Conservation (phyloP, 2,329 filamentous ascomycete species). For the Chaetomium sp. region DNA sequence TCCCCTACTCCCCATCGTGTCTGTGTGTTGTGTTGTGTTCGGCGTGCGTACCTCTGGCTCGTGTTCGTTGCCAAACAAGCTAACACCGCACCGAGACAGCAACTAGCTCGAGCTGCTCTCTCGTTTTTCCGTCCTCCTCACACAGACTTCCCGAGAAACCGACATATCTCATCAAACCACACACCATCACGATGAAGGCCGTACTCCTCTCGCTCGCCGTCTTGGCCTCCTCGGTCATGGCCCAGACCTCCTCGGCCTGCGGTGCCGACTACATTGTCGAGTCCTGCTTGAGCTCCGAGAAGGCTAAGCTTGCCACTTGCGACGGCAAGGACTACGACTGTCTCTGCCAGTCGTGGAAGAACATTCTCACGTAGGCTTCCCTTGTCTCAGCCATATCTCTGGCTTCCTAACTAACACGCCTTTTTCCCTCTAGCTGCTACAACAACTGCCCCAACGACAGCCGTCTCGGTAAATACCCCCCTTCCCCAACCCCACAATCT, state of each 20-base stretch:
- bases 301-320: slow-evolving; percentile 35
- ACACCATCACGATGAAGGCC: slow-evolving; percentile 35
- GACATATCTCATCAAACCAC: background rate
- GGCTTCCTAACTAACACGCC: background rate
- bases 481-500: too few species aligned
- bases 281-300: slow-evolving; percentile 37
- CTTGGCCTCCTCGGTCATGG: slow-evolving; percentile 31
- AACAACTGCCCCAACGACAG: slow-evolving; percentile 50
- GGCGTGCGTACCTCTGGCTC: too few species aligned
- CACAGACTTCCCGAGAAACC: background rate
- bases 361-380: slow-evolving; percentile 39
- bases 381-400: background rate
- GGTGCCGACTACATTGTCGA: slow-evolving; percentile 43
- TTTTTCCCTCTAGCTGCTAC: slow-evolving; percentile 38
- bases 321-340: slow-evolving; percentile 38
- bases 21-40: too few species aligned
- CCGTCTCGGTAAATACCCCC: slow-evolving; percentile 23
- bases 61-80: too few species aligned
- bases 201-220: slow-evolving; percentile 36
- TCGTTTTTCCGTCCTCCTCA: too few species aligned
- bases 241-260: slow-evolving; percentile 32
- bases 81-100: background rate
- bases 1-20: too few species aligned
- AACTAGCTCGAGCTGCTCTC: too few species aligned
- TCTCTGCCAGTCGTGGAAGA: slow-evolving; percentile 39